Evolutionary conservation across 108 stramenopile species (phyloP).

Genomic region (Cyclostephanos tholiformis): DNA sequence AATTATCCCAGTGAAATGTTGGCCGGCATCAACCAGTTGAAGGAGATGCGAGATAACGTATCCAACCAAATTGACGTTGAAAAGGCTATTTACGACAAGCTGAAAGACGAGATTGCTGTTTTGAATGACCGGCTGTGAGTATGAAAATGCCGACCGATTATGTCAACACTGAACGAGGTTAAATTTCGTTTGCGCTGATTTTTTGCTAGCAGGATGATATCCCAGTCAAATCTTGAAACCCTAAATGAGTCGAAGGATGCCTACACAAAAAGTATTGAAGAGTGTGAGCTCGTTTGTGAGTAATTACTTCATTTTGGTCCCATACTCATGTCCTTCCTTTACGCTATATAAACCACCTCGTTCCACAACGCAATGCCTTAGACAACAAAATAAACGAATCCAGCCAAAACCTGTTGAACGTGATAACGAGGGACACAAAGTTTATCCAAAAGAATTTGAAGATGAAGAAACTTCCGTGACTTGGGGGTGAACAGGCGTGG

Average conservation of each 20-base stretch:
- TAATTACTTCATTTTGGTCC: background rate
- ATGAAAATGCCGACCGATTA: background rate
- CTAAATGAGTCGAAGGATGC: constrained; percentile 16
- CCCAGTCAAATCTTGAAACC: constrained; percentile 5
- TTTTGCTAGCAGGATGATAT: constrained; percentile 13
- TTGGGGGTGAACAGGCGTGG: background rate
- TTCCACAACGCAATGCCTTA: background rate
- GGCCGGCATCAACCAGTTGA: constrained; percentile 18
- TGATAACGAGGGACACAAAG: constrained; percentile 76
- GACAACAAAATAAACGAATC: constrained; percentile 87
- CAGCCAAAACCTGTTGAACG: constrained; percentile 82
- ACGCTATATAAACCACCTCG: background rate
- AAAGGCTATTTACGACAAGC: background rate
- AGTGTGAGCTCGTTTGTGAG: constrained; percentile 29
- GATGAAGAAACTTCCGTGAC: background rate
- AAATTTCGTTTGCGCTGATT: background rate
- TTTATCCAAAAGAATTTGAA: constrained; percentile 21
- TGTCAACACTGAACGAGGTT: too few species aligned
- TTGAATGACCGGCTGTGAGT: constrained; percentile 21
- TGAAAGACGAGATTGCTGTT: constrained; percentile 18
- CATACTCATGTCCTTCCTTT: background rate
- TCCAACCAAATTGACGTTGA: constrained; percentile 12
- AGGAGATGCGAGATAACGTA: constrained; percentile 10
- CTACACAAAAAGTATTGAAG: constrained; percentile 26
- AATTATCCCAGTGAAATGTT: constrained; percentile 20